These are phyloP conservation scores for Aspergillus heteromorphus DNA, from an alignment of 495 filamentous ascomycete species.

Conservation along the genomic window DNA sequence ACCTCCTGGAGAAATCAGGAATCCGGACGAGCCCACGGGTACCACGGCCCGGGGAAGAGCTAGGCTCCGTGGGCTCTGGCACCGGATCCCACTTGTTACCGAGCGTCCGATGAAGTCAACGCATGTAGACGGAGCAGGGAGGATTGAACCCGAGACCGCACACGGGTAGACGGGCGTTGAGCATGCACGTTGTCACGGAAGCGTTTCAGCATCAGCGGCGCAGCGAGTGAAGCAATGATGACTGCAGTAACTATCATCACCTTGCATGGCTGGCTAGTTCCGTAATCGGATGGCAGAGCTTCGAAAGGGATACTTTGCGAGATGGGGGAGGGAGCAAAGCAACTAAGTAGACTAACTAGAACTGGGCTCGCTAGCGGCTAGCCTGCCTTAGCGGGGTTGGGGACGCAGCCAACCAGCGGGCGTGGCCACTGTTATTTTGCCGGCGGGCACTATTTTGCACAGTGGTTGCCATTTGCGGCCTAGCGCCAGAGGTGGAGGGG, in stretches of 20 bases:
- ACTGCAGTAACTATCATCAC: neutral
- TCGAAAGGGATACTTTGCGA: neutral
- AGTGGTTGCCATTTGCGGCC: too few relatives aligned
- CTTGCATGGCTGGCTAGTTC: neutral
- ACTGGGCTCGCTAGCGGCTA: neutral
- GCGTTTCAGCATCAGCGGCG: neutral
- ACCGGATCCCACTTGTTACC: constrained; percentile 1
- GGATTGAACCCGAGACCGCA: neutral
- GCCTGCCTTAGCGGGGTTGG: too few relatives aligned
- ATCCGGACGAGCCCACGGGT: neutral
- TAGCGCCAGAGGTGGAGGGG: too few relatives aligned
- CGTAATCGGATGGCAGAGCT: neutral
- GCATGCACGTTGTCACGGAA: neutral
- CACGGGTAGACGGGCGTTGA: neutral
- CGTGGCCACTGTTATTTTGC: too few relatives aligned
- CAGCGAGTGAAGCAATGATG: neutral
- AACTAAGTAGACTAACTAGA: neutral
- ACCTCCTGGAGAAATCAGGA: neutral
- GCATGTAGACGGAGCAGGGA: neutral
- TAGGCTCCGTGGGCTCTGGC: constrained; percentile 1
- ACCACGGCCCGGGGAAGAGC: constrained; percentile 4
- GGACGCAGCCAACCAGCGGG: too few relatives aligned
- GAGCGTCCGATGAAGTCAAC: neutral
- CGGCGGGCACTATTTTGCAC: too few relatives aligned
- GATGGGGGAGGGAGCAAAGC: neutral